Percentiles rank a stretch among this genome's conserved stretches.
phyloP scores from a whole-genome alignment of 192 early-diverging fungal species.

The Entophlyctis helioformis region DNA sequence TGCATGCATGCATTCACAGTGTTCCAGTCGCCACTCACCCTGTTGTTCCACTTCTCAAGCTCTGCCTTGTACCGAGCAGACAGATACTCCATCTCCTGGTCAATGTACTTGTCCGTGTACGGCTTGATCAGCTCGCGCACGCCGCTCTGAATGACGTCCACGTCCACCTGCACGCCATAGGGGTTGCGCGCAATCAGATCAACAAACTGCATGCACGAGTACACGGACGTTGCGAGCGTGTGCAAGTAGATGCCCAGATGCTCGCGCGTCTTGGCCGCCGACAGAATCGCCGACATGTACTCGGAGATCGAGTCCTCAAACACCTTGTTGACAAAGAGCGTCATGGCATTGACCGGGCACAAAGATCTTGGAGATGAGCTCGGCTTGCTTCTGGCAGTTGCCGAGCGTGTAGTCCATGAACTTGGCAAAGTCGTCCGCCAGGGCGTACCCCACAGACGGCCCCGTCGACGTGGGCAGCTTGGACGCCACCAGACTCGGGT shows the following conservation, averaged over 20 bases:
- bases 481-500: conserved; percentile 27
- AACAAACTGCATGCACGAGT: conserved; percentile 48
- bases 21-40: conserved; percentile 28
- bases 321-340: conserved; percentile 59
- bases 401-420: conserved; percentile 51
- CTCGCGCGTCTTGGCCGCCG: conserved; percentile 46
- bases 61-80: conserved; percentile 38
- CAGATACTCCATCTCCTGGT: conserved; percentile 53
- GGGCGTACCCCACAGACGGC: conserved; percentile 27
- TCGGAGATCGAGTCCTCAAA: conserved; percentile 75
- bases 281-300: conserved; percentile 53
- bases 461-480: conserved; percentile 20
- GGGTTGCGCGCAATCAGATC: conserved; percentile 24
- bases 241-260: conserved; percentile 51
- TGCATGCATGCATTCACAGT: not conserved
- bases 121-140: conserved; percentile 51
- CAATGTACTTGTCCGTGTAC: conserved; percentile 55
- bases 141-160: conserved; percentile 35
- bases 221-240: conserved; percentile 47
- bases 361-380: conserved; percentile 56
- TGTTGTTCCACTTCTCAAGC: conserved; percentile 57
- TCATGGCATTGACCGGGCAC: conserved; percentile 56
- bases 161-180: conserved; percentile 27
- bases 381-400: conserved; percentile 47
- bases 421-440: conserved; percentile 54